These are phyloP conservation scores for Wickerhamomyces silvicola DNA, from an alignment of 805 yeast species.

Conservation along the genomic window DNA sequence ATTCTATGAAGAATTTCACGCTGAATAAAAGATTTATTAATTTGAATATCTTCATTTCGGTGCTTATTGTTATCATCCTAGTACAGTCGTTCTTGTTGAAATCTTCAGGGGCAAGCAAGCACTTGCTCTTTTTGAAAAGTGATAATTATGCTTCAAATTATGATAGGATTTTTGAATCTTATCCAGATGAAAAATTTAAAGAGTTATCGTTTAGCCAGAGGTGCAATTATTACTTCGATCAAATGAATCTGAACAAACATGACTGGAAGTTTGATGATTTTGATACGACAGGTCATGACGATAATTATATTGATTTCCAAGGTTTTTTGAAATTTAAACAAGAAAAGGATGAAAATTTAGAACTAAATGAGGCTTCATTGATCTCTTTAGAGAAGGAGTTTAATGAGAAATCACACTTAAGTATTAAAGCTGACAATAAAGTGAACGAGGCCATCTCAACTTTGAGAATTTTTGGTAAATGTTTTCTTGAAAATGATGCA, in stretches of 20 bases:
- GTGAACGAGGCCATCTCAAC: conserved; percentile 15
- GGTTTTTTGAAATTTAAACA: conserved; percentile 9
- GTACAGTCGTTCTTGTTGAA: conserved; percentile 9
- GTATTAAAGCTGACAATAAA: conserved; percentile 11
- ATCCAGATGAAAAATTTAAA: conserved; percentile 2
- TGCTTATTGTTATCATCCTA: conserved; percentile 7
- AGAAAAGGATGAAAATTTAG: conserved; percentile 4
- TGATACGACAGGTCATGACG: conserved; percentile 16
- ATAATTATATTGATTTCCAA: conserved; percentile 11
- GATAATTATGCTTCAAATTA: conserved; percentile 16
- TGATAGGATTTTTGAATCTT: conserved; percentile 5
- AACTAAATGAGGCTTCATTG: conserved; percentile 4
- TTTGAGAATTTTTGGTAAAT: conserved; percentile 17
- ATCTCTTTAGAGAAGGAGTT: conserved; percentile 10
- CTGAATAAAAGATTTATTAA: conserved; percentile 17
- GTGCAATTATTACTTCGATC: conserved; percentile 15
- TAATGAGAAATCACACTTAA: conserved; percentile 2
- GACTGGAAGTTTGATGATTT: conserved; percentile 18
- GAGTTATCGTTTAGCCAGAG: conserved; percentile 7
- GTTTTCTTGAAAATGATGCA: conserved; percentile 11
- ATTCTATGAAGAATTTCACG: conserved; percentile 2
- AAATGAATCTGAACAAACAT: conserved; percentile 3
- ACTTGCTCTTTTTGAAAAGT: conserved; percentile 8
- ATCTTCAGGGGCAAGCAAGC: background rate
- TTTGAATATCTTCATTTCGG: conserved; percentile 13